Evolutionary conservation across 2,329 filamentous ascomycete genomes (phyloP), one percentile per base, ranked within the genome.

Genomic region (Aspergillus aculeatus): DNA sequence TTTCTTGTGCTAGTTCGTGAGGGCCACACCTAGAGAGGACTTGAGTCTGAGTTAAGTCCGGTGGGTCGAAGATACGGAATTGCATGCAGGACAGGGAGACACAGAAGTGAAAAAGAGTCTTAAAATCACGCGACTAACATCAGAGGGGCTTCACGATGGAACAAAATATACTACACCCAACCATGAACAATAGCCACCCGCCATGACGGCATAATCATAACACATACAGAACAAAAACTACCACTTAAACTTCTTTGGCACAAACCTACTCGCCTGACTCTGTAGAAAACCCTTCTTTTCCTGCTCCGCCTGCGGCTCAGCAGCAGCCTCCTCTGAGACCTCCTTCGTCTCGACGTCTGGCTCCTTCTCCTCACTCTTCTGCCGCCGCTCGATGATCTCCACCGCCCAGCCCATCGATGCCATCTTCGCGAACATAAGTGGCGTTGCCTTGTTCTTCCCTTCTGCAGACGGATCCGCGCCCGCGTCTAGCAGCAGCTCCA

Each of bases 1-100:
- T 66, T 26, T 62, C 64, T 1, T 66, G 64, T 31, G 62, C 64
- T 7, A 64, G 61, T 47, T 50, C 60, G 44, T 59, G 26, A 29
- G 7, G 7, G 26, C 9, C 26, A 29, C 26, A 23, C 3, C 23
- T 23, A 23, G 23, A 23, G 23, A 23, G 23, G 23, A 23, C 23
- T 23, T 23, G 23, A 23, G 4, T 23, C 23, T 23, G 4, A 23
- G 1, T 23, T 1, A 4, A 23, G 23, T 23, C 1, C 4, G 23
- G 4, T 3, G 23, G 23, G 23, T 23, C 3, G 3, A 23, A 4
- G 3, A 4, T 4, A 23, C 3, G 26, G 7, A 3, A 29, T 29
- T 10, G 26, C 2, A 35, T 12, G 12, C 10, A 16, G 3, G 14
- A 5, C 32, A 35, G 3, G 12, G 0, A 35, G 5, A 35, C 3